phyloP scores from a whole-genome alignment of 805 yeast species.

The Wickerhamomyces pijperi region DNA sequence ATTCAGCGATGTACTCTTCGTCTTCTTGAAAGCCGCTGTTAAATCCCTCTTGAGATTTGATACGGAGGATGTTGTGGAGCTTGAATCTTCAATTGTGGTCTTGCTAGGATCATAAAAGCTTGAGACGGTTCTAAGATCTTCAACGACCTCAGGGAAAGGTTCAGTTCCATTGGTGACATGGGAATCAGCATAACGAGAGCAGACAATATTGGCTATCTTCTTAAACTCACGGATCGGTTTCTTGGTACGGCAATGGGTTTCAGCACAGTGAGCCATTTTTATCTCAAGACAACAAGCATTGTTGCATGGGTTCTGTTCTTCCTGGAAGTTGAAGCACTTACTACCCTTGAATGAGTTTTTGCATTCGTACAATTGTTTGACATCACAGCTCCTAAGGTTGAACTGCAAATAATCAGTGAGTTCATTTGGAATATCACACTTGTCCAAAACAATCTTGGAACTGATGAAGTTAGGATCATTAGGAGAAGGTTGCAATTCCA shows the following conservation, averaged over 20 bases:
- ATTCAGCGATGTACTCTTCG: no score
- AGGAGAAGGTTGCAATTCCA: background rate
- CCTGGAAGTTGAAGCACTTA: conserved; percentile 6
- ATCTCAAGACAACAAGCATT: conserved; percentile 17
- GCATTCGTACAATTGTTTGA: conserved; percentile 14
- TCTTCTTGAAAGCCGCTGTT: no score
- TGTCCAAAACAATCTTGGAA: conserved; percentile 10
- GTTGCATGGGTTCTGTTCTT: conserved; percentile 12
- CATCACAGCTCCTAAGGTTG: conserved; percentile 16
- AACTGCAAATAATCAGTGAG: conserved; percentile 9
- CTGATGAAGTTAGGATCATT: conserved; percentile 1
- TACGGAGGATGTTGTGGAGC: no score
- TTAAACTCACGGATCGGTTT: conserved; percentile 9
- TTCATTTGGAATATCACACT: conserved; percentile 12
- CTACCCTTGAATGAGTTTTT: conserved; percentile 11
- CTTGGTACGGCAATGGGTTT: conserved; percentile 10
- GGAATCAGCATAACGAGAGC: conserved; percentile 16
- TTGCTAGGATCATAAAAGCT: background rate
- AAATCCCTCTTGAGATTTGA: no score
- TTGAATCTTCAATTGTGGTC: no score
- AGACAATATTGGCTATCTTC: conserved; percentile 12
- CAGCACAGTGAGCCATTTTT: conserved; percentile 16
- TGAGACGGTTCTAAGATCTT: background rate
- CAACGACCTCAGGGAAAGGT: conserved; percentile 5
- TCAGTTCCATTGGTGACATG: conserved; percentile 7